phyloP scores from a whole-genome alignment of 2,329 filamentous ascomycete genomes.

The Neoarthrinium moseri region DNA sequence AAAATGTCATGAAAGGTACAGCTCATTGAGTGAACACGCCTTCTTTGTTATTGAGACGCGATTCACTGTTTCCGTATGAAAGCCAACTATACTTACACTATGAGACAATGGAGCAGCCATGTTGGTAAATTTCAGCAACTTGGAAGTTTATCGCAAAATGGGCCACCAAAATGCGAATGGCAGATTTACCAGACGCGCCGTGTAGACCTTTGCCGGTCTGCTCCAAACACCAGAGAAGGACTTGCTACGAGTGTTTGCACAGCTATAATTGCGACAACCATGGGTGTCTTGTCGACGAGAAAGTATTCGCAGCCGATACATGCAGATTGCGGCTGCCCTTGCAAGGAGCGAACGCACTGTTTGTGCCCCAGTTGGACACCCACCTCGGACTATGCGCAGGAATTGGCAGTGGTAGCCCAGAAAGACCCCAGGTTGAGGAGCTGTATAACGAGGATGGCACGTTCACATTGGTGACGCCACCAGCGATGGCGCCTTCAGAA shows the following conservation, averaged over 20 bases:
- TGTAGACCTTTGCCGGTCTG: neutral
- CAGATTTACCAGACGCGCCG: neutral
- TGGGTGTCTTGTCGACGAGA: neutral
- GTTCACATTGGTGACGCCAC: neutral
- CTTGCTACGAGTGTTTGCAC: neutral
- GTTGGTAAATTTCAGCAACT: too few relatives aligned
- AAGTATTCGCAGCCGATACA: neutral
- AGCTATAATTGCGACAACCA: slow-evolving; percentile 3
- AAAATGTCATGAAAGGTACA: too few relatives aligned
- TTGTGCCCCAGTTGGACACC: slow-evolving; percentile 3
- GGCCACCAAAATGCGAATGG: too few relatives aligned
- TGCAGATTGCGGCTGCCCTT: neutral
- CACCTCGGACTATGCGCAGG: slow-evolving; percentile 1
- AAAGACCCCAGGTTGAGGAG: neutral
- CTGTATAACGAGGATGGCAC: neutral
- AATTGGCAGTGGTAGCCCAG: neutral
- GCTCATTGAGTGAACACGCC: too few relatives aligned
- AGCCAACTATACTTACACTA: too few relatives aligned
- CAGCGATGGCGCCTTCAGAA: neutral
- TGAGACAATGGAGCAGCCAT: too few relatives aligned
- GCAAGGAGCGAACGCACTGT: neutral
- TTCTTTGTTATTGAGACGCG: too few relatives aligned
- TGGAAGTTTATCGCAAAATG: too few relatives aligned
- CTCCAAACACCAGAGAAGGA: neutral
- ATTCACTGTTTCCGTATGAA: too few relatives aligned